Evolutionary conservation across 352 stramenopile species (phyloP), one percentile per base, ranked within the genome.

Genomic region (Poterioochromonas sp.): DNA sequence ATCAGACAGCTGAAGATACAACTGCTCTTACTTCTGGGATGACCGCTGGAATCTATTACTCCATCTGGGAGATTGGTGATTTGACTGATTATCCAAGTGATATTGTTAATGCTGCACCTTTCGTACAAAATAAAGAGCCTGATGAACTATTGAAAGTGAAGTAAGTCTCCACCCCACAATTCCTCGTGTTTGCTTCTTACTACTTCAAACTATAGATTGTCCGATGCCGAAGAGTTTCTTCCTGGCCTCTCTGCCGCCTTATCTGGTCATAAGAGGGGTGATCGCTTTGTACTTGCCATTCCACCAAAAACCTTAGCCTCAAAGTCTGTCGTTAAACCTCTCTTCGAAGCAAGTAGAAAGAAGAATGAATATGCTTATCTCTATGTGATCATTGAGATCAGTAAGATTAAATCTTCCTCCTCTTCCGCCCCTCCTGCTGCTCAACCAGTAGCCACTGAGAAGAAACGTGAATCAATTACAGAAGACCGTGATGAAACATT

Each of bases 381-480:
- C n/a, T n/a, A n/a, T n/a, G n/a, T 76, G 2, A 34, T 44, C 3
- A 18, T 76, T 3, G 69, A 76, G 32, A 44, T 76, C 43, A 29
- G 76, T 8, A 76, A 76, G 32, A 54, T 64, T 41, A 60, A 64
- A 37, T 76, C 69, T n/a, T 11, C 2, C 26, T 15, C 8, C n/a
- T 12, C 54, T 39, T 15, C 8, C n/a, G 8, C 8, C 5, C n/a
- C 54, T 35, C 11, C 54, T 65, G 5, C 54, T 35, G 54, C n/a
- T 65, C 8, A 5, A 65, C n/a, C 54, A 15, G 54, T 39, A 29
- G 11, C 54, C 5, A 39, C 5, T 65, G 54, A 65, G 5, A 51
- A 51, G 5, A 51, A 51, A 20, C 5, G 18, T 51, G 43, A 51
- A n/a, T n/a, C n/a, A n/a, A n/a, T n/a, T n/a, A n/a, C n/a, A n/a